Base-by-base conservation (phyloP, 2,329 filamentous ascomycete genomes). In the Talaromyces sp. region DNA sequence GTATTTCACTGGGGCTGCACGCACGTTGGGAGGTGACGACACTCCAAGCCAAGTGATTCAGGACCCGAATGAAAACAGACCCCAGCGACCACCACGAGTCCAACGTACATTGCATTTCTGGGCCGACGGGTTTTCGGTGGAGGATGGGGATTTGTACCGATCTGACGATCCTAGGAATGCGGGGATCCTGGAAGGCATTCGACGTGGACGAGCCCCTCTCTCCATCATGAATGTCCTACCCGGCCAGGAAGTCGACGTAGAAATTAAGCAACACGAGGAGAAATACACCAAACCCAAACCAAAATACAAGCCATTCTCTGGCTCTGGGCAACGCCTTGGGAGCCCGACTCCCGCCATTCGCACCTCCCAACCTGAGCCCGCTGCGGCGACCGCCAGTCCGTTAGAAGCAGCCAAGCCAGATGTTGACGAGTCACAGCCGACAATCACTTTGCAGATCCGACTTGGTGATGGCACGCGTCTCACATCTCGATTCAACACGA, bases 11-110 rank as follows among this genome's bases (percentile, higher is more conserved):
- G 86, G 86, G 58, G 76, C 82, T 57, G 86, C 85, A 59, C 84
- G 83, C 66, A 88, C 86, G n/a, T 78, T 88, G 11, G 86, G 86
- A 59, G 85, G 86, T 62, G 86, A 88, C 64, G 86, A 87, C 67
- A 76, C 82, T 21, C 84, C 84, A 17, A 86, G 84, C 62, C 77
- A 78, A 59, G 75, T 84, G 14, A 80, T 88, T 58, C 78, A 81
- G 55, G 80, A 83, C 65, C 80, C 84, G 17, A 75, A 70, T 26
- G 74, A 76, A 14, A 74, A 77, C 58, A 67, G 71, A 19, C 69
- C 76, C 27, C 74, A 73, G 56, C 73, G 72, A 13, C 72, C 79
- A n/a, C 75, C 79, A 61, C 81, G 82, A 27, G 84, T 86, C 26
- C 80, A 80, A 43, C 80, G 86, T 59, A 83, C 80, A 26, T 79